Percentiles rank a stretch among this genome's conserved stretches.
These are phyloP conservation scores for Fusarium verticillioides DNA, from an alignment of 2,329 filamentous ascomycete genomes.

Conservation along the genomic window DNA sequence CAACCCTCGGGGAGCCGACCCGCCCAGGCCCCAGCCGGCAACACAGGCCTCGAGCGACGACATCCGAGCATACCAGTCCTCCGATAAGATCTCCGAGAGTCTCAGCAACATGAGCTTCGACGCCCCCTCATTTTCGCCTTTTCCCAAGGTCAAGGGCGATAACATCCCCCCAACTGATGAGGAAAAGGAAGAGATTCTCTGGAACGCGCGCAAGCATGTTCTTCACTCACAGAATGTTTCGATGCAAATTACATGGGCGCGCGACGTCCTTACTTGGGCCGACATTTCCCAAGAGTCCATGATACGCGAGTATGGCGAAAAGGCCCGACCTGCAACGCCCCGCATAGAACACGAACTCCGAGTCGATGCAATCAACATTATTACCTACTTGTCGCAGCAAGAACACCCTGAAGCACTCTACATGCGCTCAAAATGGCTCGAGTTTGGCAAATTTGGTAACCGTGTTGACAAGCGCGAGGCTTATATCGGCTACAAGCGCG, in stretches of 20 bases:
- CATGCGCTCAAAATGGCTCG: conserved; percentile 94
- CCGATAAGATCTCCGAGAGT: conserved; percentile 49
- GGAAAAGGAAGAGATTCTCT: conserved; percentile 89
- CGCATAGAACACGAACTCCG: conserved; percentile 89
- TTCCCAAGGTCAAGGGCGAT: conserved; percentile 85
- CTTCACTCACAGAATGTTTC: conserved; percentile 94
- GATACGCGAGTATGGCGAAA: conserved; percentile 67
- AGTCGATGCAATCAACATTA: conserved; percentile 90
- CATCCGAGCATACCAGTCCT: conserved; percentile 52
- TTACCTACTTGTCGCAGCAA: conserved; percentile 89
- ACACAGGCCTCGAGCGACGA: conserved; percentile 52
- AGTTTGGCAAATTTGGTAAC: conserved; percentile 95
- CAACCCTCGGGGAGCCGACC: conserved; percentile 45
- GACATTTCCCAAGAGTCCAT: conserved; percentile 85
- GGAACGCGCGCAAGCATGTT: conserved; percentile 84
- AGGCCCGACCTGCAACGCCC: conserved; percentile 78
- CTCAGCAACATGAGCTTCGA: conserved; percentile 61
- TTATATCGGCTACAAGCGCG: conserved; percentile 84
- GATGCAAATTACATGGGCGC: conserved; percentile 96
- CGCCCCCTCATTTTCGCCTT: conserved; percentile 87
- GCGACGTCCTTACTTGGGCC: conserved; percentile 89
- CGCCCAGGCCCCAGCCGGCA: conserved; percentile 46
- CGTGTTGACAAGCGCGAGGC: conserved; percentile 95
- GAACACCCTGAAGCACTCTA: conserved; percentile 94
- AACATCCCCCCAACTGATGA: conserved; percentile 95